Percentiles rank a stretch among this genome's conserved stretches.
These are phyloP conservation scores for Phytophthora niederhauseri DNA, from an alignment of 352 stramenopile genomes.

Conservation along the genomic window DNA sequence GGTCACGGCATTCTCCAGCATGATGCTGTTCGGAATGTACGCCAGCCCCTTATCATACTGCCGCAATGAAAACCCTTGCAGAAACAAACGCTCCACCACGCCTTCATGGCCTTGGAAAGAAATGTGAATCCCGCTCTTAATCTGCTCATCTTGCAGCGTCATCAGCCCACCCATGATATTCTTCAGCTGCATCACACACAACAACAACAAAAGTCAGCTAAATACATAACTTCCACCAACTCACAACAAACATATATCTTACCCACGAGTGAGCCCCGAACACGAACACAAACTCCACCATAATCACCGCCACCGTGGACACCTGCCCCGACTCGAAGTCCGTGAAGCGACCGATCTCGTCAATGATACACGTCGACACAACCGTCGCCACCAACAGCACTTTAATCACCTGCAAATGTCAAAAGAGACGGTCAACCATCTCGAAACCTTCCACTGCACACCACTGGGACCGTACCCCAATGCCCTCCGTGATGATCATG, in stretches of 20 bases:
- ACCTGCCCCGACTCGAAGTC: slow-evolving; percentile 85
- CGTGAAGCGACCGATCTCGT: slow-evolving; percentile 78
- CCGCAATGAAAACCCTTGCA: slow-evolving; percentile 81
- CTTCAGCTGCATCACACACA: slow-evolving; percentile 54
- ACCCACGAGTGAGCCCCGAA: slow-evolving; percentile 86
- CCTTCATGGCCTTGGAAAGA: slow-evolving; percentile 78
- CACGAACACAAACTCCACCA: slow-evolving; percentile 81
- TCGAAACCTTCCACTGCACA: not conserved
- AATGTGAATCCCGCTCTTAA: slow-evolving; percentile 80
- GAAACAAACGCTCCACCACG: slow-evolving; percentile 81
- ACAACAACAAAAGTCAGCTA: not conserved
- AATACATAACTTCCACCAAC: slow-evolving; percentile 18
- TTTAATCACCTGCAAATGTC: slow-evolving; percentile 68
- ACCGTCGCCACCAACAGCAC: slow-evolving; percentile 80
- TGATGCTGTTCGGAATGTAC: slow-evolving; percentile 82
- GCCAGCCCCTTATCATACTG: slow-evolving; percentile 84
- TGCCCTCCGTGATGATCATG: slow-evolving; percentile 89
- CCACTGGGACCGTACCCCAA: slow-evolving; percentile 44
- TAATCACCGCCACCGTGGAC: slow-evolving; percentile 76
- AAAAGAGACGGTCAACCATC: not conserved
- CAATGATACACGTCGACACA: slow-evolving; percentile 87
- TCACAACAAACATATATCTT: slow-evolving; percentile 15
- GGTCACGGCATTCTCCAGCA: slow-evolving; percentile 76
- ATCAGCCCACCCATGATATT: slow-evolving; percentile 88
- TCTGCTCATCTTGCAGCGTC: slow-evolving; percentile 81